These are phyloP conservation scores for Phytophthora europaea DNA, from an alignment of 352 stramenopile genomes.

Conservation along the genomic window DNA sequence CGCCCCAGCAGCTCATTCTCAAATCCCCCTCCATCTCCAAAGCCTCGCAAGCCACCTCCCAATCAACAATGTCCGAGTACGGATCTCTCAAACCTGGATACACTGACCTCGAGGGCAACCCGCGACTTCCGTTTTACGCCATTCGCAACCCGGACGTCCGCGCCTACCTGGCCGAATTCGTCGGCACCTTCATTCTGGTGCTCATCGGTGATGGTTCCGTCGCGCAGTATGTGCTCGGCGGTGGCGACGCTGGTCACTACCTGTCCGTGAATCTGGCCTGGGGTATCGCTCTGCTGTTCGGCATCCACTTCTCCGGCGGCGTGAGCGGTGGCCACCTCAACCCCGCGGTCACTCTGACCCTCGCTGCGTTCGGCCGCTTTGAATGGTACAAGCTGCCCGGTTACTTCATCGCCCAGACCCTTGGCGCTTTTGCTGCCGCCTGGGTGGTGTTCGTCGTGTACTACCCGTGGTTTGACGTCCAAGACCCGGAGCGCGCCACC, in stretches of 20 bases:
- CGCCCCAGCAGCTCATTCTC: conserved; percentile 24
- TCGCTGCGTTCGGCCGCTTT: conserved; percentile 53
- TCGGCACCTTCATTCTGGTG: conserved; percentile 74
- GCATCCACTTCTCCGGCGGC: conserved; percentile 60
- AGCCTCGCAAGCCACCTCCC: not conserved
- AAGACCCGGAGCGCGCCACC: conserved; percentile 47
- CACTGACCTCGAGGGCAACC: conserved; percentile 39
- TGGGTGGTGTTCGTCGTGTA: conserved; percentile 63
- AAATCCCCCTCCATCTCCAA: conserved; percentile 19
- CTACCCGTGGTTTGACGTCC: conserved; percentile 57
- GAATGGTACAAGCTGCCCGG: conserved; percentile 59
- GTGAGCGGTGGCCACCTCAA: conserved; percentile 76
- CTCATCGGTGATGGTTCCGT: conserved; percentile 65
- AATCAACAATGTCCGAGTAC: conserved; percentile 45
- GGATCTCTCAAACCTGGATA: conserved; percentile 42
- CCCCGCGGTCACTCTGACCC: conserved; percentile 58
- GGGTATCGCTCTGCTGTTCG: conserved; percentile 71
- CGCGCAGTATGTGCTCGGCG: conserved; percentile 57
- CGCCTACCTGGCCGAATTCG: conserved; percentile 67
- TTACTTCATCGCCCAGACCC: conserved; percentile 57
- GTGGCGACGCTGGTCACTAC: conserved; percentile 56
- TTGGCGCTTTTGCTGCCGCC: conserved; percentile 56
- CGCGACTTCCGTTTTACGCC: conserved; percentile 39
- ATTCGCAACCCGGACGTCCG: conserved; percentile 47
- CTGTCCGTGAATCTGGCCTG: conserved; percentile 60